Evolutionary conservation across 139 green algal species (phyloP), one percentile per base, ranked within the genome.

Genomic region (Chlorella sorokiniana): DNA sequence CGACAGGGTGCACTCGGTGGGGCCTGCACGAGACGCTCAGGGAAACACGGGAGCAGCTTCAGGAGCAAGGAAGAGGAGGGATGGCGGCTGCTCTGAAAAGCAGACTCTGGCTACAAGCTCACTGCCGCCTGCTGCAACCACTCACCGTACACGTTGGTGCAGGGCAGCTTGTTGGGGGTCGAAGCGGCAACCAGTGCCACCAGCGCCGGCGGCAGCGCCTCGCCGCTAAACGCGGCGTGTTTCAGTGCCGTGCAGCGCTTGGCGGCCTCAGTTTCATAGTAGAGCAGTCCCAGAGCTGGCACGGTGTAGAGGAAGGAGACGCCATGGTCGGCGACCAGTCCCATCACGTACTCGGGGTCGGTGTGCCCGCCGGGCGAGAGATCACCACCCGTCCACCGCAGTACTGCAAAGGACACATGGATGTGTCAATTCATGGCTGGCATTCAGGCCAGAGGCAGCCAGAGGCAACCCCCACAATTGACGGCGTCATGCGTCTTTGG

Each of bases 91-190:
- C n/a, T n/a, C n/a, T n/a, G n/a, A n/a, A n/a, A n/a, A n/a, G n/a
- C n/a, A n/a, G n/a, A n/a, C n/a, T n/a, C n/a, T n/a, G n/a, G n/a
- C n/a, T n/a, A n/a, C n/a, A n/a, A n/a, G n/a, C 41, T 5, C n/a
- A 56, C 48, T 56, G 14, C 48, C 11, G n/a, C n/a, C n/a, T n/a
- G n/a, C n/a, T n/a, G n/a, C n/a, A n/a, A n/a, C 16, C 38, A 33
- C 40, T 9, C 44, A 23, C 88, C 86, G 51, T 89, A 91, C 7
- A 54, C 54, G 62, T 88, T 89, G 48, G 48, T 56, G 48, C 64
- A 79, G n/a, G 40, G 87, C 64, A 31, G 37, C 9, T 52, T 40
- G 4, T 70, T 29, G 48, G 48, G 48, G 11, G 48, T 56, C 14
- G 48, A 56, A 11, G 48, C 11, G 11, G 48, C 48, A 56, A 59